A percentile compares a stretch with the other conserved stretches of the same genome.
These are phyloP conservation scores for Leccinum obscurum DNA, from an alignment of 768 basidiomycete genomes.

Conservation along the genomic window DNA sequence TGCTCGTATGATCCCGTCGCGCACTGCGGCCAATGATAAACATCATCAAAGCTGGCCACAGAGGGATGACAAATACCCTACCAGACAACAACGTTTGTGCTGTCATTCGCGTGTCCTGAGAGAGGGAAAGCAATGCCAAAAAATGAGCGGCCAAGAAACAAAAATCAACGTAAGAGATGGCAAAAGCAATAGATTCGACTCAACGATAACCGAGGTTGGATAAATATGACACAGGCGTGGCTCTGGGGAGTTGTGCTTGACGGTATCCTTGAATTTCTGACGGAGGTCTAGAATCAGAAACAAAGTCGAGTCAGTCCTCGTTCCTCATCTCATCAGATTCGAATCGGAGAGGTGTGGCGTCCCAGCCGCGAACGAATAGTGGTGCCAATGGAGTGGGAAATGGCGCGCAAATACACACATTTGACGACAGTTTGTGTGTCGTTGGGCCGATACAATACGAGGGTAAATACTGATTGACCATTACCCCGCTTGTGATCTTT, in stretches of 20 bases:
- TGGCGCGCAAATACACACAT: slow-evolving; percentile 44
- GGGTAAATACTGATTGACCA: slow-evolving; percentile 57
- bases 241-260: slow-evolving; percentile 55
- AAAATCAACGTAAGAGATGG: neutral
- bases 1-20: slow-evolving; percentile 61
- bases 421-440: slow-evolving; percentile 60
- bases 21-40: slow-evolving; percentile 38
- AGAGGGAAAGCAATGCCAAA: neutral
- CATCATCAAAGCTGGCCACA: neutral
- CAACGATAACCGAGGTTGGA: slow-evolving; percentile 67
- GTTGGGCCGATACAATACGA: slow-evolving; percentile 64
- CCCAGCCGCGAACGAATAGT: neutral
- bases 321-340: neutral
- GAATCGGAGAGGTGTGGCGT: neutral
- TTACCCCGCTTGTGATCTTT: slow-evolving; percentile 59
- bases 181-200: slow-evolving; percentile 20
- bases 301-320: neutral
- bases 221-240: slow-evolving; percentile 62
- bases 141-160: neutral
- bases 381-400: neutral
- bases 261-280: slow-evolving; percentile 69
- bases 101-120: slow-evolving; percentile 62
- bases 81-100: slow-evolving; percentile 59
- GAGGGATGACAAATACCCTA: slow-evolving; percentile 20
- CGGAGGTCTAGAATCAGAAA: slow-evolving; percentile 49